A percentile compares a stretch with the other conserved stretches of the same genome.
phyloP scores from a whole-genome alignment of 148 eudicot species.

The Polygonum maritimum region DNA sequence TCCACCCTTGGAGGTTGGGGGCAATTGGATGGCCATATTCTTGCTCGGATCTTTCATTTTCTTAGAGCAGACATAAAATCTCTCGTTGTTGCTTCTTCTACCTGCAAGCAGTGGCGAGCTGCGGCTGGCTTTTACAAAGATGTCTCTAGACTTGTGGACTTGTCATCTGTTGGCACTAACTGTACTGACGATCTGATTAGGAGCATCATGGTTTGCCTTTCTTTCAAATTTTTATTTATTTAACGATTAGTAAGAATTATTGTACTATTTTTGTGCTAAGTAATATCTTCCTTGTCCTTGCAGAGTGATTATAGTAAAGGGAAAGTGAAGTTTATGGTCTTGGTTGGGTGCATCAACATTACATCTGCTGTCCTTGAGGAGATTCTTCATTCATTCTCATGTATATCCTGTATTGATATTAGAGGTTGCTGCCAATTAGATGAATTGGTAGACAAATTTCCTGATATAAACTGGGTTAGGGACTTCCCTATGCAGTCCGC shows the following conservation, averaged over 20 bases:
- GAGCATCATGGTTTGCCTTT: conserved; percentile 51
- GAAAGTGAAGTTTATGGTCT: conserved; percentile 55
- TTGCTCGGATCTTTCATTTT: conserved; percentile 84
- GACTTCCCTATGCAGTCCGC: conserved; percentile 17
- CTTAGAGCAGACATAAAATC: conserved; percentile 77
- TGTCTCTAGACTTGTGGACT: conserved; percentile 53
- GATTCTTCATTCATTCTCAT: conserved; percentile 54
- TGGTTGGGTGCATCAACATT: conserved; percentile 72
- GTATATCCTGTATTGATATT: conserved; percentile 60
- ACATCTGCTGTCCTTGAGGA: conserved; percentile 57
- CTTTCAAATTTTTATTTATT: background rate
- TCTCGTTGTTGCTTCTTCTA: conserved; percentile 49
- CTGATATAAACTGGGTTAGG: conserved; percentile 64
- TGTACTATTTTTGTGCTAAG: background rate
- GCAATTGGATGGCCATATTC: conserved; percentile 59
- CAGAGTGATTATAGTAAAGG: conserved; percentile 78
- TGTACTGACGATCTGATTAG: conserved; percentile 52
- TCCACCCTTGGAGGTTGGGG: conserved; percentile 56
- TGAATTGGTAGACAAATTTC: conserved; percentile 53
- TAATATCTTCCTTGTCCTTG: conserved; percentile 20
- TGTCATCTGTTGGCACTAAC: conserved; percentile 46
- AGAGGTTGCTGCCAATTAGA: conserved; percentile 88
- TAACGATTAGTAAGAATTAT: background rate
- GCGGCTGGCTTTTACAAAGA: conserved; percentile 55
- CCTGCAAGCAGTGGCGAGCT: conserved; percentile 90